phyloP scores from a whole-genome alignment of 176 grass and related monocot species.

The Phoenix dactylifera region DNA sequence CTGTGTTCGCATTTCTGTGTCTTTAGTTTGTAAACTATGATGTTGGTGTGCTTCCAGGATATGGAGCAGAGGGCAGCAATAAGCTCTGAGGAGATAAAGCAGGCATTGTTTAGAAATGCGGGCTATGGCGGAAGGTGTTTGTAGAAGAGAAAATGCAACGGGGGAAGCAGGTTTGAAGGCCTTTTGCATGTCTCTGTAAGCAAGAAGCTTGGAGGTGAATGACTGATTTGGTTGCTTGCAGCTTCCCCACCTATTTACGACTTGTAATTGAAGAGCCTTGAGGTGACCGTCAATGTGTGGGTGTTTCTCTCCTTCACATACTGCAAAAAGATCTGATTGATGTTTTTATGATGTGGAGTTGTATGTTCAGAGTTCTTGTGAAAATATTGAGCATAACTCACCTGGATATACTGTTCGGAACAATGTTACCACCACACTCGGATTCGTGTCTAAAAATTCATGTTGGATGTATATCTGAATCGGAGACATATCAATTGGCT shows the following conservation, averaged over 20 bases:
- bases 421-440: too few species aligned
- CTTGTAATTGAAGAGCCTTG: too few species aligned
- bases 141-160: not conserved
- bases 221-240: not conserved
- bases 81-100: conserved; percentile 6
- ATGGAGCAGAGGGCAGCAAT: conserved; percentile 2
- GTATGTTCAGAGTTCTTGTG: not conserved
- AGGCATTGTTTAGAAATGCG: conserved; percentile 13
- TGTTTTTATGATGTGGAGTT: not conserved
- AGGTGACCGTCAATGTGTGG: too few species aligned
- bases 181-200: not conserved
- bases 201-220: not conserved
- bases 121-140: conserved; percentile 16
- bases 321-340: not conserved
- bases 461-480: too few species aligned
- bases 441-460: too few species aligned
- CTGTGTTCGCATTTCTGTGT: too few species aligned
- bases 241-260: not conserved
- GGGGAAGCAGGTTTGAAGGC: not conserved
- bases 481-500: too few species aligned
- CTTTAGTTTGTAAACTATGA: too few species aligned
- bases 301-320: too few species aligned
- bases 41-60: conserved; percentile 11
- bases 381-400: not conserved
- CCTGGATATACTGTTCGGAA: not conserved